phyloP scores from a whole-genome alignment of 225 moss, liverwort and hornwort species.

The Marchantia paleacea region DNA sequence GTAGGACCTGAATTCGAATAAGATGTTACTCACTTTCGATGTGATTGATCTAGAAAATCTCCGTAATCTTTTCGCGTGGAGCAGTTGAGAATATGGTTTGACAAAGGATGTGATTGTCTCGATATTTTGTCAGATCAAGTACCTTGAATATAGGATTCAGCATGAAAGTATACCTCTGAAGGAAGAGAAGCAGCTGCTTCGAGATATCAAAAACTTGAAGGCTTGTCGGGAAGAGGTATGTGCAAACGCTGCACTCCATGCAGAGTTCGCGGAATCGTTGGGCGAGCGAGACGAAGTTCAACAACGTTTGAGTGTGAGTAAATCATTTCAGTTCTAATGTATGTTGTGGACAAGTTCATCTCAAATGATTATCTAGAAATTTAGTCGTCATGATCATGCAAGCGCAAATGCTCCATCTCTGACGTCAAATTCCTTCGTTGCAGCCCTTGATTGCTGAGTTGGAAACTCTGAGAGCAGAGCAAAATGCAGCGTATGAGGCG shows the following conservation, averaged over 20 bases:
- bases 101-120: not conserved
- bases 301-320: slow-evolving; percentile 47
- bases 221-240: slow-evolving; percentile 66
- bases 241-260: slow-evolving; percentile 49
- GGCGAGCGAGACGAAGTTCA: slow-evolving; percentile 70
- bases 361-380: not conserved
- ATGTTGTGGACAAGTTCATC: not conserved
- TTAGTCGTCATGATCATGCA: no score
- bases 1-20: slow-evolving; percentile 9
- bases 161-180: slow-evolving; percentile 79
- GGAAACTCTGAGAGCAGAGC: slow-evolving; percentile 50
- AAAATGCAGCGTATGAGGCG: slow-evolving; percentile 32
- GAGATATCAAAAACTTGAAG: slow-evolving; percentile 69
- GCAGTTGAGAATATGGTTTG: not conserved
- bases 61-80: no score
- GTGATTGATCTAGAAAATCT: not conserved
- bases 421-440: not conserved
- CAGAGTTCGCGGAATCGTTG: slow-evolving; percentile 47
- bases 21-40: not conserved
- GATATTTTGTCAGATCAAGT: slow-evolving; percentile 36
- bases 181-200: slow-evolving; percentile 73
- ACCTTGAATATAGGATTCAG: slow-evolving; percentile 69
- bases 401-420: no score
- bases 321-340: not conserved
- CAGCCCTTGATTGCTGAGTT: slow-evolving; percentile 35